phyloP scores from a whole-genome alignment of 306 rosid genomes.

The Vicia villosa region DNA sequence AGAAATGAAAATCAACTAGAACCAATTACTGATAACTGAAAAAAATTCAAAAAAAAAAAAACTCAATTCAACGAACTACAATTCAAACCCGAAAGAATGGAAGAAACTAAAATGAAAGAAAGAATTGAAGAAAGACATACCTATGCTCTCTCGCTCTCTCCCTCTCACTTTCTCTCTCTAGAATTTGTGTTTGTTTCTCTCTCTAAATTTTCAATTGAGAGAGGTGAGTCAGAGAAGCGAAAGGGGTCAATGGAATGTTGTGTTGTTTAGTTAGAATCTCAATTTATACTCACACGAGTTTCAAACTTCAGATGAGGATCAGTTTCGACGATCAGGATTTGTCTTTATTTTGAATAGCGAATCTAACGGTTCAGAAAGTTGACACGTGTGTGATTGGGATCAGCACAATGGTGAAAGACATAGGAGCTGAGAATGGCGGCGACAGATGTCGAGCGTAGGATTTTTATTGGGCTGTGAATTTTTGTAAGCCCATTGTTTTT shows the following conservation, averaged over 20 bases:
- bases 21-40: not conserved
- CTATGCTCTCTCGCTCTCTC: constrained; percentile 26
- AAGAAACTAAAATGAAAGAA: no score
- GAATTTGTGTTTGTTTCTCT: no score
- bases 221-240: no score
- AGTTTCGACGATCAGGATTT: not conserved
- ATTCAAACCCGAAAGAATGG: no score
- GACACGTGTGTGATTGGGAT: constrained; percentile 15
- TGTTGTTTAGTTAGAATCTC: not conserved
- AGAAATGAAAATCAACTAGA: not conserved
- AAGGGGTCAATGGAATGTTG: constrained; percentile 31
- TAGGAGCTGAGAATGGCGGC: no score
- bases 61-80: no score
- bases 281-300: not conserved
- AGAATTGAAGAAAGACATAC: no score
- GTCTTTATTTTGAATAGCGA: not conserved
- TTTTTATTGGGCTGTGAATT: no score
- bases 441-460: no score
- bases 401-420: not conserved
- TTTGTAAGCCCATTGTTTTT: no score
- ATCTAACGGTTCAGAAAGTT: not conserved
- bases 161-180: no score
- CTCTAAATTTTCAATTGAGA: constrained; percentile 20
- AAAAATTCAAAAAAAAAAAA: not conserved
- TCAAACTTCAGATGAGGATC: constrained; percentile 18